Conservation (phyloP, 2,329 filamentous ascomycete species). For the Aspergillus brunneoviolaceus region DNA sequence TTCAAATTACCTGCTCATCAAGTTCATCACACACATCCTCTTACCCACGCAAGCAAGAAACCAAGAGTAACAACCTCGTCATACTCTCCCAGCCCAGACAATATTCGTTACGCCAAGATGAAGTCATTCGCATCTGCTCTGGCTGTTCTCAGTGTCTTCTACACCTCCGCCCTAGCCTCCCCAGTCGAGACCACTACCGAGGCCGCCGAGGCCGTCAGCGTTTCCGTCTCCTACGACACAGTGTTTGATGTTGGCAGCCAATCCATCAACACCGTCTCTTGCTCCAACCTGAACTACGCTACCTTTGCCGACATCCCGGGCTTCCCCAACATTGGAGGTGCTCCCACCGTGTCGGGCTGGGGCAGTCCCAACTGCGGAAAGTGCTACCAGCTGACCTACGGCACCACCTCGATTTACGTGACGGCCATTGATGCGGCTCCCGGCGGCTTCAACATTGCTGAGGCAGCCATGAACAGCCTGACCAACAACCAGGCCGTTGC, state of each 20-base stretch:
- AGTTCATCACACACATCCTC: neutral
- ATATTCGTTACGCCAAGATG: constrained; percentile 20
- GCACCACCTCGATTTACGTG: constrained; percentile 47
- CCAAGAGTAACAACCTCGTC: neutral
- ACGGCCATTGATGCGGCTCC: constrained; percentile 49
- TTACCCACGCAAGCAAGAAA: neutral
- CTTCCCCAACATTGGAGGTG: constrained; percentile 53
- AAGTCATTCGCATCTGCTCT: constrained; percentile 24
- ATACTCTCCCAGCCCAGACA: neutral
- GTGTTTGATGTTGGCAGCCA: constrained; percentile 65
- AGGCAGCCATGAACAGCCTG: constrained; percentile 50
- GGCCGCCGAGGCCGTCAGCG: constrained; percentile 13
- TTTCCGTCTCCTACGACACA: constrained; percentile 67
- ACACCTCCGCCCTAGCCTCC: constrained; percentile 26
- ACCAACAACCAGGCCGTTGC: constrained; percentile 47
- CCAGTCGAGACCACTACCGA: constrained; percentile 17
- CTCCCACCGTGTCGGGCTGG: constrained; percentile 49
- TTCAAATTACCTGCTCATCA: neutral
- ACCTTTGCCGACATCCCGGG: constrained; percentile 47
- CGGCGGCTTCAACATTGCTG: constrained; percentile 52
- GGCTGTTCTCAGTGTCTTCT: constrained; percentile 23
- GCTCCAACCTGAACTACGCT: constrained; percentile 38
- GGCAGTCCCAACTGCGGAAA: constrained; percentile 51
- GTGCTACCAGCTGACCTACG: constrained; percentile 53
- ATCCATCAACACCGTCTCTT: constrained; percentile 54